These are phyloP conservation scores for Chlorella variabilis DNA, from an alignment of 163 green algal genomes.

Conservation along the genomic window DNA sequence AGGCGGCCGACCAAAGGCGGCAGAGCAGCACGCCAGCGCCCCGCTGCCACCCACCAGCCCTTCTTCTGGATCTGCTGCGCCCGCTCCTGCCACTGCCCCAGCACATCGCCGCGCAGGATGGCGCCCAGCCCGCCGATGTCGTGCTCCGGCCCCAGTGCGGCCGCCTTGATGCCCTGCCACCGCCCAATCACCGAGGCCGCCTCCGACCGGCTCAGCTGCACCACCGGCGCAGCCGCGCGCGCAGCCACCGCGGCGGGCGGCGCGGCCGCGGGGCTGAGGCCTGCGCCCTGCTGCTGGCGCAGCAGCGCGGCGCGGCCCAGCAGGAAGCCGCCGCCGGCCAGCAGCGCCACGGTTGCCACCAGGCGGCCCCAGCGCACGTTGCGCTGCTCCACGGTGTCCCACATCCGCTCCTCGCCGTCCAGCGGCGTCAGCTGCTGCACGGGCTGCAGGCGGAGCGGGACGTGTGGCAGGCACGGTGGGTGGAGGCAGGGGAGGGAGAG, in stretches of 20 bases:
- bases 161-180: conserved; percentile 44
- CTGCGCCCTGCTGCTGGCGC: background rate
- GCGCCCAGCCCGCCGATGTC: background rate
- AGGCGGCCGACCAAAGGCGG: no score
- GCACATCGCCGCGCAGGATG: conserved; percentile 33
- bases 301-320: conserved; percentile 7
- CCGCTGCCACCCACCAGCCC: conserved; percentile 34
- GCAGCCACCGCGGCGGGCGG: background rate
- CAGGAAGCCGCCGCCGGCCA: conserved; percentile 24
- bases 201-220: background rate
- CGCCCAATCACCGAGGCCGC: conserved; percentile 15
- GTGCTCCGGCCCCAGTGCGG: conserved; percentile 27
- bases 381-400: conserved; percentile 10
- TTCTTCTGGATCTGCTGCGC: conserved; percentile 41
- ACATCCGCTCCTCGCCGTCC: conserved; percentile 44
- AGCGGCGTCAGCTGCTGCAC: conserved; percentile 29
- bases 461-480: no score
- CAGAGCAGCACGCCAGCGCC: no score
- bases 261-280: background rate
- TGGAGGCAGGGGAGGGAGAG: no score
- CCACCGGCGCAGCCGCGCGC: background rate
- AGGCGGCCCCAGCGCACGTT: conserved; percentile 39
- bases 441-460: conserved; percentile 28
- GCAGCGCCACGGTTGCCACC: conserved; percentile 12
- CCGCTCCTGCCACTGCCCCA: conserved; percentile 42